Percentiles rank a stretch among this genome's conserved stretches.
These are phyloP conservation scores for Xylariaceae sp. DNA, from an alignment of 2,329 filamentous ascomycete species.

Conservation along the genomic window DNA sequence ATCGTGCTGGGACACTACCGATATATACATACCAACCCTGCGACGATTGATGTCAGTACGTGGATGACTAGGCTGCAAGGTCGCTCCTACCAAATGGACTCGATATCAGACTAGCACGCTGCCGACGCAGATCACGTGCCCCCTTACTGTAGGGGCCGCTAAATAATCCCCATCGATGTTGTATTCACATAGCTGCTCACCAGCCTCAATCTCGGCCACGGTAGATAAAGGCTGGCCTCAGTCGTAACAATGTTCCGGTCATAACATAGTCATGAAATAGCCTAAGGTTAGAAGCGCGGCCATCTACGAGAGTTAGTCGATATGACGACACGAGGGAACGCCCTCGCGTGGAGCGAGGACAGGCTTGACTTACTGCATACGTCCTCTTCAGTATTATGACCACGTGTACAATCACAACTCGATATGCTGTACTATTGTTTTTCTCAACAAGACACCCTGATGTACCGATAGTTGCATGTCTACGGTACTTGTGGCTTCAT, in stretches of 20 bases:
- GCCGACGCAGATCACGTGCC: slow-evolving; percentile 41
- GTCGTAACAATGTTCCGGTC: slow-evolving; percentile 45
- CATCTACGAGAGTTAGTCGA: slow-evolving; percentile 27
- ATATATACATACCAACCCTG: slow-evolving; percentile 14
- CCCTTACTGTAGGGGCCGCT: slow-evolving; percentile 33
- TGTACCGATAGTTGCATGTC: too few species aligned
- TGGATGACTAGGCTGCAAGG: background rate
- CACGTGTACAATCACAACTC: too few species aligned
- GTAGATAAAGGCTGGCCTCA: slow-evolving; percentile 42
- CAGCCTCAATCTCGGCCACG: slow-evolving; percentile 38
- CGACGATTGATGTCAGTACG: slow-evolving; percentile 3
- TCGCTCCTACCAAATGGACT: slow-evolving; percentile 38
- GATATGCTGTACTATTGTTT: too few species aligned
- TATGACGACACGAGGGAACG: too few species aligned
- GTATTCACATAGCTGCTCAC: slow-evolving; percentile 41
- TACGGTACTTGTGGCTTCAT: too few species aligned
- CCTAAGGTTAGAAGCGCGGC: slow-evolving; percentile 38
- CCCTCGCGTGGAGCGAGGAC: too few species aligned
- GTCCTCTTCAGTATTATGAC: too few species aligned
- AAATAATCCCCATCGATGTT: slow-evolving; percentile 29
- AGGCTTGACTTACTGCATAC: too few species aligned
- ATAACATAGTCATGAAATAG: slow-evolving; percentile 45
- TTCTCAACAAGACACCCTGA: too few species aligned
- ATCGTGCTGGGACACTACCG: background rate
- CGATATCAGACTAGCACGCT: slow-evolving; percentile 43